Base-by-base conservation (phyloP, 129 eudicot species). In the Chrysanthemum seticuspe region DNA sequence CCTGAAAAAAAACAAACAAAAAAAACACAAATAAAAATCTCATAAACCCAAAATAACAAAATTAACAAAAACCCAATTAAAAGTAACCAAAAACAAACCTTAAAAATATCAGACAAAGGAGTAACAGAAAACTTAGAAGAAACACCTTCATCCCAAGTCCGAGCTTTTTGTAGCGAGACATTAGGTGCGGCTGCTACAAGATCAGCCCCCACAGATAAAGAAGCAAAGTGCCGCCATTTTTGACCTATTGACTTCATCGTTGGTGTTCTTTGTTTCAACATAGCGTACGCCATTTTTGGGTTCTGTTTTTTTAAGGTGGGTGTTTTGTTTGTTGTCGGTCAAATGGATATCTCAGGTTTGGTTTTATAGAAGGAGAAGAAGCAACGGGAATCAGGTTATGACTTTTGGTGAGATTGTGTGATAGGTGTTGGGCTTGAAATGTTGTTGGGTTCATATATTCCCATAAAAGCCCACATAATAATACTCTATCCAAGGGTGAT, bases 81-180 rank as follows among this genome's bases (percentile, higher is more conserved):
- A 8, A 8, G 14, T 12, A 23, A 25, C 79, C 68, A 14, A 1
- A 15, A 0, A 56, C 70, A 36, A 68, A 94, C 99, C 99, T 90
- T 88, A 83, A 95, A 90, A 16, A 94, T 86, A 59, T 95, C 91
- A 9, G 74, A 64, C 58, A 95, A 81, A 68, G 99, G 74, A 12
- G 99, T 90, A 40, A 97, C 91, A 50, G 97, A 56, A 79, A 95
- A 95, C 21, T 90, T 79, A 5, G 97, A 95, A 15, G 93, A 82
- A 67, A 95, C 96, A 13, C 99, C 99, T 67, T 95, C 99, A 62
- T 95, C 97, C 97, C 97, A 95, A 13, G 80, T 29, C 15, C 97
- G 91, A 78, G 99, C 99, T 56, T 88, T 95, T 85, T 90, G 97
- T 65, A 95, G 97, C 49, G 99, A 73, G 27, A 90, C 94, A 80